phyloP scores from a whole-genome alignment of 257 asterid species.

The Gardenia jasminoides region DNA sequence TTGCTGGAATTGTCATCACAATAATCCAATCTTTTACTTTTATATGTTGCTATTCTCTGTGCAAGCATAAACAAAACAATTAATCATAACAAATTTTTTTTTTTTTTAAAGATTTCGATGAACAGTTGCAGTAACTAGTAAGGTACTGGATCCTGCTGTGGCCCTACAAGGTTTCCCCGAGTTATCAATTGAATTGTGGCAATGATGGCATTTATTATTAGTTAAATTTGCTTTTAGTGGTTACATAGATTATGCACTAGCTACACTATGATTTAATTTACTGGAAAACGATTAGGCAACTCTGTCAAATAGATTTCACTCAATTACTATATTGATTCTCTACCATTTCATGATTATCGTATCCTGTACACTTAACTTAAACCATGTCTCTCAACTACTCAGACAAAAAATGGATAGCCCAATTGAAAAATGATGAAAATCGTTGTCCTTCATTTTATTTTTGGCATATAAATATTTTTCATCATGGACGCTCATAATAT shows the following conservation, averaged over 20 bases:
- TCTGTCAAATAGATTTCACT: neutral
- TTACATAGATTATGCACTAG: neutral
- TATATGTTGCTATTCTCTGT: neutral
- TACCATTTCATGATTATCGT: neutral
- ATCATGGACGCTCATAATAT: too few species aligned
- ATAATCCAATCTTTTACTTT: neutral
- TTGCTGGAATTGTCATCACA: neutral
- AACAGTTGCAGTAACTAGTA: neutral
- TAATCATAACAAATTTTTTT: neutral
- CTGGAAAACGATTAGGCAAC: constrained; percentile 1
- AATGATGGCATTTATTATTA: neutral
- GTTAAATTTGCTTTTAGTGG: constrained; percentile 8
- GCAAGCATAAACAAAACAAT: neutral
- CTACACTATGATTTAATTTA: neutral
- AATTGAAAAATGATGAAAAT: neutral
- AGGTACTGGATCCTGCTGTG: neutral
- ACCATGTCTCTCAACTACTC: neutral
- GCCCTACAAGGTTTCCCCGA: neutral
- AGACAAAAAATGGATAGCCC: neutral
- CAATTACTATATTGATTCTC: neutral
- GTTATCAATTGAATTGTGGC: neutral
- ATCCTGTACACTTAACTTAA: neutral
- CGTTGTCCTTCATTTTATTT: neutral
- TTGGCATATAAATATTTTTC: neutral
- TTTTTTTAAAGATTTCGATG: neutral